Evolutionary conservation across 2,329 filamentous ascomycete species (phyloP), one percentile per base, ranked within the genome.

Genomic region (Stemphylium vesicarium): DNA sequence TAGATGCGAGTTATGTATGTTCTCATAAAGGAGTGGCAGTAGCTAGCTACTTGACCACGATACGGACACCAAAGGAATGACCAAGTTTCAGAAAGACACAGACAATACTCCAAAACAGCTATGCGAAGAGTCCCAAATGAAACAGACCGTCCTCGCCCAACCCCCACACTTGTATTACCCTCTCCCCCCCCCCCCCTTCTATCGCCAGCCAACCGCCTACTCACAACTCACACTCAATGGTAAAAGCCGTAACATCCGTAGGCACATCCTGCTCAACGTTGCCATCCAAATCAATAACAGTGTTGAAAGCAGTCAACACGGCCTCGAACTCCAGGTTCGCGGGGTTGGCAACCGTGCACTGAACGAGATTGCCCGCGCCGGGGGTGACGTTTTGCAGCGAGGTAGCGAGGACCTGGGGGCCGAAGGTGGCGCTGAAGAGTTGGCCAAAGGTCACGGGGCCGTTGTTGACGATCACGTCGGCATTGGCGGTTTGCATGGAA

Each of bases 211-310:
- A 6, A 6, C 16, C 31, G n/a, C 13, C n/a, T 31, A 16, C 16
- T 38, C 54, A 60, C 20, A 43, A 29, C 24, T 50, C 20, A 37
- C 61, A 62, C 22, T 41, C 16, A 9, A 64, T 41, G 10, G 39
- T 54, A 31, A 60, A 58, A 8, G 33, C 42, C 6, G 43, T 51
- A 18, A 62, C 51, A 56, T 62, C 57, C 11, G 22, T 50, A 41
- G 50, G 45, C 10, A 49, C 11, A 1, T 51, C 53, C 41, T 32
- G 18, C 2, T 48, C 22, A 12, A 31, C 10, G 12, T 50, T 33
- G 2, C 53, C 57, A 41, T 64, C 59, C 13, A 64, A 39, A 29
- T 62, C 53, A n/a, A 56, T 32, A 43, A 54, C 62, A 4, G 61
- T 64, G 35, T 46, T 52, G 49, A 31, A 31, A 15, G 55, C 53